Evolutionary conservation across 257 asterid genomes (phyloP), one percentile per base, ranked within the genome.

Genomic region (Ligustrum vulgare): DNA sequence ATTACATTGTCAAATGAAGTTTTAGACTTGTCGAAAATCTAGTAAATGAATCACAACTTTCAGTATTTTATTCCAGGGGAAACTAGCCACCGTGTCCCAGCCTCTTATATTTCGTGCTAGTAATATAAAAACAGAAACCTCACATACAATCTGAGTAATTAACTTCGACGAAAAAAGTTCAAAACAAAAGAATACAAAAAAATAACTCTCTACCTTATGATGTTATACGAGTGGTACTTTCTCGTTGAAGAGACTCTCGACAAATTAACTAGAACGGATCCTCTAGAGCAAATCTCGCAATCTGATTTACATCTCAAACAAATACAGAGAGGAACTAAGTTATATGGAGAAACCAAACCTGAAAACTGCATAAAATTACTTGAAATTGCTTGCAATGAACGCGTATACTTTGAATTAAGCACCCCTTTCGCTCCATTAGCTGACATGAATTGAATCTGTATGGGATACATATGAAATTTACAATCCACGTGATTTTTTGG

Each of bases 261-360:
- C 84, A 82, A 81, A 83, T 78, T 72, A 84, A 77, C 92, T 75
- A 84, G 78, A 82, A 70, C 84, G 82, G 81, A 83, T 76, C 87
- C 74, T 69, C 81, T 65, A 69, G 72, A 79, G 80, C 81, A 85
- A 76, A 81, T 85, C 86, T 83, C 78, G 88, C 86, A 80, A 72
- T 80, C 89, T 83, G 88, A 89, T 87, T 83, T 82, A 89, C 96
- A 83, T 87, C 92, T 88, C 91, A 83, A 90, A 76, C 83, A 71
- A 82, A 81, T 82, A 83, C 82, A 64, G 77, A 83, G 56, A 80
- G 80, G 86, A 72, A 85, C 91, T 82, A 87, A 80, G 83, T 81
- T 88, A 85, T 77, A 72, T 85, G 66, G 73, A 86, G 79, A 77
- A 85, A 76, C 49, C 82, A 80, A 83, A 80, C 83, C 82, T 82